These are phyloP conservation scores for Irpex lacteus DNA, from an alignment of 1,284 basidiomycete species.

Conservation along the genomic window DNA sequence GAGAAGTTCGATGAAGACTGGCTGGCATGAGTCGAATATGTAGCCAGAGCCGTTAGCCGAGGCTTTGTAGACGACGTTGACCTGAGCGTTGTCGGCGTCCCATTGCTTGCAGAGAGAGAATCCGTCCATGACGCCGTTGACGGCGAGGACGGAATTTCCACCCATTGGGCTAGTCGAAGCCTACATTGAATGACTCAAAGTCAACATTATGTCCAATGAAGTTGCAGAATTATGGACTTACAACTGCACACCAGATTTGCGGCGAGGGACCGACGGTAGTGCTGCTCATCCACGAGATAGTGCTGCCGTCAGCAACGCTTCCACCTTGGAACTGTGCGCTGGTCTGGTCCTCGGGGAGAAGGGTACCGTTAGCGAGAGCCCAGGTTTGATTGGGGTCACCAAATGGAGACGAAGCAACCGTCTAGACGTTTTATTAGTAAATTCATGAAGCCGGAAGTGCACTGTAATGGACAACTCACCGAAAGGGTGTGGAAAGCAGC, in stretches of 20 bases:
- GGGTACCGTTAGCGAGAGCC: background rate
- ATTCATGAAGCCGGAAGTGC: background rate
- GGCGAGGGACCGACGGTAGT: slow-evolving; percentile 13
- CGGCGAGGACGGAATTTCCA: slow-evolving; percentile 1
- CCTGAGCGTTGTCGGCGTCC: background rate
- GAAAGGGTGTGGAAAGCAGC: slow-evolving; percentile 14
- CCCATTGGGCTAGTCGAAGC: slow-evolving; percentile 3
- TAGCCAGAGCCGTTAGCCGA: background rate
- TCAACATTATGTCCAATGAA: no score
- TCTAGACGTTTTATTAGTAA: background rate
- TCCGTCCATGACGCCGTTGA: slow-evolving; percentile 5
- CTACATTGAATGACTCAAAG: background rate
- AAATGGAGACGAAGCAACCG: background rate
- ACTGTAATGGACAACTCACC: slow-evolving; percentile 6
- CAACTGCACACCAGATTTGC: slow-evolving; percentile 24
- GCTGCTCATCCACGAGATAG: slow-evolving; percentile 17
- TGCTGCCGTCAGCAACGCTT: background rate
- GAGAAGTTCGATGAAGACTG: background rate
- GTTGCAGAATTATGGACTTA: slow-evolving; percentile 8
- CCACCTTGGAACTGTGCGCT: background rate
- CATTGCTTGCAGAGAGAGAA: background rate
- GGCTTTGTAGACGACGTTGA: background rate
- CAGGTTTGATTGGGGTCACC: background rate
- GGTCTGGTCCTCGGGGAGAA: background rate
- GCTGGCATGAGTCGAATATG: background rate